Conservation (phyloP, 768 basidiomycete species). For the Lentinula edodes region DNA sequence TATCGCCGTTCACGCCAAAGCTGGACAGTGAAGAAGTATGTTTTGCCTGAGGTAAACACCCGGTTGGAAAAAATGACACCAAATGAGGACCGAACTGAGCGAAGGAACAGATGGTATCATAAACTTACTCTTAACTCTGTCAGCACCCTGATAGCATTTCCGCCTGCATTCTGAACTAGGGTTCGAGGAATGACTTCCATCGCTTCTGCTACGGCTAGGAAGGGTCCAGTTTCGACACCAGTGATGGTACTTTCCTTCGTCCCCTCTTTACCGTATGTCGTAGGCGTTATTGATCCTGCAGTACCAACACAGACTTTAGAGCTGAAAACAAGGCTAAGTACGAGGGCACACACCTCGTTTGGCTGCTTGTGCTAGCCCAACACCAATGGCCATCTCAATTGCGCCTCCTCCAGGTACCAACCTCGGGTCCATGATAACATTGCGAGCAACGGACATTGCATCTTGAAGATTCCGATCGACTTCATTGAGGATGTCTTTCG, state of each 20-base stretch:
- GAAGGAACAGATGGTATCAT: neutral
- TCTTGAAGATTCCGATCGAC: constrained; percentile 97
- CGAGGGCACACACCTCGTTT: neutral
- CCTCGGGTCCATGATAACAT: constrained; percentile 91
- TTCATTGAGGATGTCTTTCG: constrained; percentile 97
- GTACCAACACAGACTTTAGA: neutral
- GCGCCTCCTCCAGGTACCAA: constrained; percentile 97
- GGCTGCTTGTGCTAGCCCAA: constrained; percentile 54
- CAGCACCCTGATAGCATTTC: constrained; percentile 88
- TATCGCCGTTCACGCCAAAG: constrained; percentile 95
- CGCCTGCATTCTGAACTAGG: constrained; percentile 91
- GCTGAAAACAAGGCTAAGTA: neutral
- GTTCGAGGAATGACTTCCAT: constrained; percentile 97
- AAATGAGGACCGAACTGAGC: neutral
- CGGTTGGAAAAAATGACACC: neutral
- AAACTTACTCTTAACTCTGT: constrained; percentile 83
- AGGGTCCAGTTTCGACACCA: constrained; percentile 90
- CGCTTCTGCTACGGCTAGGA: constrained; percentile 88
- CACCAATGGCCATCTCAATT: constrained; percentile 96
- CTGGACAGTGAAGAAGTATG: constrained; percentile 88
- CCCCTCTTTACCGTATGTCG: constrained; percentile 16
- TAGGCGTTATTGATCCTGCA: neutral
- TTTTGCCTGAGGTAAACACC: constrained; percentile 60
- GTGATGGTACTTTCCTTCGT: constrained; percentile 73
- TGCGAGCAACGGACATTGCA: constrained; percentile 95